Conservation (phyloP, 2,329 filamentous ascomycete species). For the Colletotrichum destructivum region DNA sequence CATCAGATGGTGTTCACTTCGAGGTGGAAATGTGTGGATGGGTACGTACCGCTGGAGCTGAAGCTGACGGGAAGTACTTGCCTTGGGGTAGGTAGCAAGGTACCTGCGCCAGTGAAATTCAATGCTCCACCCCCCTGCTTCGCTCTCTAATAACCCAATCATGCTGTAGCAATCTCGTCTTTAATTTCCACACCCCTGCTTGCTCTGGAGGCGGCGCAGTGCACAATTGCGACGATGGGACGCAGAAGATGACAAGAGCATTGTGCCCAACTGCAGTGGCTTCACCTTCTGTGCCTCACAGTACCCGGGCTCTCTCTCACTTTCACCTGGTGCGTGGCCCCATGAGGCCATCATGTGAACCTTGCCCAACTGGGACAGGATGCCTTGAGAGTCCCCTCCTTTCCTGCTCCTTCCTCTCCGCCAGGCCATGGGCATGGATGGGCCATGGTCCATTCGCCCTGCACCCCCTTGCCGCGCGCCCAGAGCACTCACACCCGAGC, state of each 20-base stretch:
- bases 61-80: neutral
- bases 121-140: slow-evolving; percentile 26
- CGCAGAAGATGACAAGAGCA: slow-evolving; percentile 26
- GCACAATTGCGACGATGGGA: slow-evolving; percentile 38
- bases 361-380: slow-evolving; percentile 10
- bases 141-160: slow-evolving; percentile 21
- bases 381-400: neutral
- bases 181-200: slow-evolving; percentile 36
- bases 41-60: slow-evolving; percentile 13
- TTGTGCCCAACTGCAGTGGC: slow-evolving; percentile 37
- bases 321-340: neutral
- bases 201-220: slow-evolving; percentile 38
- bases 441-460: slow-evolving; percentile 18
- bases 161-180: slow-evolving; percentile 27
- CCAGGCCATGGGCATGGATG: slow-evolving; percentile 15
- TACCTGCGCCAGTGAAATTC: slow-evolving; percentile 39
- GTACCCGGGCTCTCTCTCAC: slow-evolving; percentile 9
- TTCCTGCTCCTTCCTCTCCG: neutral
- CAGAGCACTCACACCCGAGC: slow-evolving; percentile 26
- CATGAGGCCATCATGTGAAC: slow-evolving; percentile 15
- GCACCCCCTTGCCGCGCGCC: slow-evolving; percentile 42
- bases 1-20: slow-evolving; percentile 27
- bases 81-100: neutral
- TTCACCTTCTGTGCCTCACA: slow-evolving; percentile 8
- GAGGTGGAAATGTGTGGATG: neutral